A percentile compares a stretch with the other conserved stretches of the same genome.
phyloP scores from a whole-genome alignment of 176 grass and related monocot genomes.

The Lolium perenne region DNA sequence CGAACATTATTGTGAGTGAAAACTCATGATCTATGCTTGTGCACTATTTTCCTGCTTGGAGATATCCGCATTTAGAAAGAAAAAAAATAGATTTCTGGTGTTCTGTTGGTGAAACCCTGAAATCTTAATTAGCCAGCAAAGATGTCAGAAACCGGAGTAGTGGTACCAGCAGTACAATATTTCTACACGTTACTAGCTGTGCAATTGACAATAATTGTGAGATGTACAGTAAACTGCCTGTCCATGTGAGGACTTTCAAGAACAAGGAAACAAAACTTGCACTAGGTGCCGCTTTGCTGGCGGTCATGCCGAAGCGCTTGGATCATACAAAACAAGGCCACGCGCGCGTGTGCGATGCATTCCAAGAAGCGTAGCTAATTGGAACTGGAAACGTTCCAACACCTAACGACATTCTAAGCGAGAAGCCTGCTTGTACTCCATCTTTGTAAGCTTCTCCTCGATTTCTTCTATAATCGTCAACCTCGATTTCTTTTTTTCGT shows the following conservation, averaged over 20 bases:
- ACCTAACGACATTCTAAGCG: background rate
- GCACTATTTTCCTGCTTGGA: too few species aligned
- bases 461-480: background rate
- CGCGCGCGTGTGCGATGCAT: background rate
- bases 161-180: too few species aligned
- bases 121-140: too few species aligned
- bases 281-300: background rate
- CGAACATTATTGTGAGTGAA: too few species aligned
- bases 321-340: background rate
- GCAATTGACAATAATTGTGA: background rate
- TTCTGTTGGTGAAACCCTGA: too few species aligned
- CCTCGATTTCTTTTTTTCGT: background rate
- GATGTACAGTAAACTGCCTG: background rate
- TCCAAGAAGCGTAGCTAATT: background rate
- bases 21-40: too few species aligned
- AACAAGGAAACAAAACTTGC: background rate
- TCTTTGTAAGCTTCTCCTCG: background rate
- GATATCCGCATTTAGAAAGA: too few species aligned
- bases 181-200: too few species aligned
- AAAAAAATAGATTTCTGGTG: too few species aligned
- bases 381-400: background rate
- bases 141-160: too few species aligned
- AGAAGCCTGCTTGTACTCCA: background rate
- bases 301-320: background rate
- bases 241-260: background rate